Evolutionary conservation across 331 rosid species (phyloP).

Genomic region (Rosa hybrid): DNA sequence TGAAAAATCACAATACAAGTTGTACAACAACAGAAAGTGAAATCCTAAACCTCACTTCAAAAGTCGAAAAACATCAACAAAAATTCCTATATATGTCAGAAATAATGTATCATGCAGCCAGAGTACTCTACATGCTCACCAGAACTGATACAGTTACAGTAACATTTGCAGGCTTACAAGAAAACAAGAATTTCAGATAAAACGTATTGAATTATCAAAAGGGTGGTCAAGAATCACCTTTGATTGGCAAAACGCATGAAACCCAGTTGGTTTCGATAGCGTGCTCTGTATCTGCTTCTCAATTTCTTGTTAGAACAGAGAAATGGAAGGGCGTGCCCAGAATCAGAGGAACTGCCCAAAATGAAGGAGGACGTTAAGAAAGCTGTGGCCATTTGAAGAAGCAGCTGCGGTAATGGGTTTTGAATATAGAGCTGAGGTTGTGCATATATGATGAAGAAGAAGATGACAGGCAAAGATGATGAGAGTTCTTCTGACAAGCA

Average conservation of each 20-base stretch:
- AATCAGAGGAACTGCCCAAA: slow-evolving; percentile 36
- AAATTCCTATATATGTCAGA: neutral
- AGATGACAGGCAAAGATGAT: neutral
- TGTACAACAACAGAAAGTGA: too few species aligned
- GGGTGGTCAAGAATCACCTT: slow-evolving; percentile 43
- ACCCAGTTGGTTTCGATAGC: slow-evolving; percentile 6
- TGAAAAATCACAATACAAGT: neutral
- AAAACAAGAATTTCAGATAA: neutral
- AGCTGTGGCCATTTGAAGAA: slow-evolving; percentile 35
- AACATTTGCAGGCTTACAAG: neutral
- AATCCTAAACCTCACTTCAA: neutral
- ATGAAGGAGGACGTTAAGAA: slow-evolving; percentile 26
- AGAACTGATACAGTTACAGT: too few species aligned
- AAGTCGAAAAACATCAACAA: neutral
- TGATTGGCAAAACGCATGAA: slow-evolving; percentile 51
- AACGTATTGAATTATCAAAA: slow-evolving; percentile 2
- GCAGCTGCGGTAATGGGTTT: neutral
- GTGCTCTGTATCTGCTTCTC: slow-evolving; percentile 15
- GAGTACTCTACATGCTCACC: neutral
- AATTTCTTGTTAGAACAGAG: slow-evolving; percentile 31
- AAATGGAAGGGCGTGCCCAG: slow-evolving; percentile 32
- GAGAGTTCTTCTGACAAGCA: neutral
- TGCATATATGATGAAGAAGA: neutral
- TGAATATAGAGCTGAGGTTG: neutral
- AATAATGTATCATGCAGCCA: neutral